Base-by-base conservation (phyloP, 2,329 filamentous ascomycete genomes). In the Dactylellina leptospora region DNA sequence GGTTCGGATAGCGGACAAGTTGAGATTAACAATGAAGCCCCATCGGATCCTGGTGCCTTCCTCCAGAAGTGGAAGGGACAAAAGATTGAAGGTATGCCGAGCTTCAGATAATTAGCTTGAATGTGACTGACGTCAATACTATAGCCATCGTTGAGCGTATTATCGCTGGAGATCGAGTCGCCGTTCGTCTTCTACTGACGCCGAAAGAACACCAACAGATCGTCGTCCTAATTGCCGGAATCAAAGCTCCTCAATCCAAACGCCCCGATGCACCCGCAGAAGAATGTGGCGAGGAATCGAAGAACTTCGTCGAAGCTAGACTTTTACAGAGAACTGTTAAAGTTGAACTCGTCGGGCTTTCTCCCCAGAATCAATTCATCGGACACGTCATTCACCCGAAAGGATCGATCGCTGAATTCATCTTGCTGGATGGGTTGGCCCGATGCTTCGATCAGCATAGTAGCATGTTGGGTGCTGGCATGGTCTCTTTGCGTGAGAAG, bases 371-470 rank as follows among this genome's bases (percentile, higher is more conserved):
- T 69, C 91, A 97, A 78, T 85, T 99, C n/a, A 88, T 99, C 60
- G 95, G 90, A 63, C 87, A 88, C 53, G 85, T 99, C 44, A 85
- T 93, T 75, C 95, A 99, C 81, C 93, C 93, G 25, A 87, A 89
- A 72, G 95, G 95, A 74, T 96, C 92, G 81, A 96, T 99, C 79
- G 92, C 93, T 74, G 91, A 91, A 75, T 96, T 96, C 80, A 81
- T 99, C 44, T 87, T 99, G 45, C 88, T 93, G 77, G 91, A 92
- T 58, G 95, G 95, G 76, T 84, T 97, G 62, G 95, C 93, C 40
- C 87, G 92, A 77, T 97, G 93, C 83, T 92, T 93, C 75, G 95
- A 99, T 80, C 93, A 95, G 81, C 95, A 99, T 82, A 96, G 93
- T 0, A 96, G 92, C 38, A 84, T 97, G 82, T 86, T 99, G 9